A percentile compares a stretch with the other conserved stretches of the same genome.
phyloP scores from a whole-genome alignment of 129 eudicot genomes.

The Cynara cardunculus region DNA sequence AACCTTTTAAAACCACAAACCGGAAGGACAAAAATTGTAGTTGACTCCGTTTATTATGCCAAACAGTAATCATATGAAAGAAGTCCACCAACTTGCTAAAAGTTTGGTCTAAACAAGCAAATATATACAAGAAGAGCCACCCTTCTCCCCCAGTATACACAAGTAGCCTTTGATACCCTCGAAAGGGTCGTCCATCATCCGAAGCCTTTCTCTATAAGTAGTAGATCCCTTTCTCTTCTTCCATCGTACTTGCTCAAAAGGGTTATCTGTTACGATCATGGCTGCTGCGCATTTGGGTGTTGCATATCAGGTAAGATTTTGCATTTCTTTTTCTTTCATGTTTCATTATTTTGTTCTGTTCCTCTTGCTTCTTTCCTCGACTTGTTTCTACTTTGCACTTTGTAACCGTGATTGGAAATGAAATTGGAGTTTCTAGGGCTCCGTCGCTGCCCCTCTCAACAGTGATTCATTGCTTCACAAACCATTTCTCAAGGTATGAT shows the following conservation, averaged over 20 bases:
- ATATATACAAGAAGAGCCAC: neutral
- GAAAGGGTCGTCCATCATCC: slow-evolving; percentile 14
- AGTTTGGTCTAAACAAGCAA: neutral
- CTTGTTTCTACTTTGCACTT: neutral
- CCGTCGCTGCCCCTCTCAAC: slow-evolving; percentile 15
- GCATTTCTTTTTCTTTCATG: neutral
- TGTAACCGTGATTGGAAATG: neutral
- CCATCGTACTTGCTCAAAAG: neutral
- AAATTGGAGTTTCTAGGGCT: slow-evolving; percentile 17
- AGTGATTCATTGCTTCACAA: slow-evolving; percentile 17
- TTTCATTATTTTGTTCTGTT: neutral
- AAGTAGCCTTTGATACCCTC: slow-evolving; percentile 21
- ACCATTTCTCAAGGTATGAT: slow-evolving; percentile 21
- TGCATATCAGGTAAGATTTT: slow-evolving; percentile 11
- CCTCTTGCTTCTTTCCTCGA: neutral
- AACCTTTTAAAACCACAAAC: neutral
- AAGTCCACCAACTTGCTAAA: neutral
- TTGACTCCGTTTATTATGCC: neutral
- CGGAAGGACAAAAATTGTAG: neutral
- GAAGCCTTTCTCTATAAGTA: neutral
- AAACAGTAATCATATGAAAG: too few species aligned
- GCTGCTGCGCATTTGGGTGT: slow-evolving; percentile 30
- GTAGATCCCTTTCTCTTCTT: neutral
- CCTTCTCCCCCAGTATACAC: neutral
- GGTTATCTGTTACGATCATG: slow-evolving; percentile 9